These are phyloP conservation scores for Pseudopyrenochaeta lycopersici DNA, from an alignment of 2,329 filamentous ascomycete genomes.

Conservation along the genomic window DNA sequence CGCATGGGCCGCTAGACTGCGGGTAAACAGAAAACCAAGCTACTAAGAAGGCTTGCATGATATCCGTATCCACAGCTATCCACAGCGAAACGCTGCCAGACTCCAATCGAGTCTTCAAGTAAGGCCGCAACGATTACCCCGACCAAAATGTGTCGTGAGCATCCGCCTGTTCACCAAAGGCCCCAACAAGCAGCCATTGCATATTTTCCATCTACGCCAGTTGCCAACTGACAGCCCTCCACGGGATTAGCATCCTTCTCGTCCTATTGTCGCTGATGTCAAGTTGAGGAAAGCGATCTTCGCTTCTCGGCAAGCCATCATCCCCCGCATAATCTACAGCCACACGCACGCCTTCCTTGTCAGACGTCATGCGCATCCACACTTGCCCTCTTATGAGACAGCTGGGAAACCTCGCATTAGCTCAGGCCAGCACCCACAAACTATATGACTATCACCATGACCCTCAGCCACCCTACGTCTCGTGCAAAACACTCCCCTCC, in stretches of 20 bases:
- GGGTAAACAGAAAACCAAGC: too few relatives aligned
- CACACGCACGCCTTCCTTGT: constrained; percentile 11
- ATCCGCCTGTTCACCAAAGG: too few relatives aligned
- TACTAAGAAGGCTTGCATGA: constrained; percentile 3
- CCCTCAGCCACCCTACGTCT: constrained; percentile 29
- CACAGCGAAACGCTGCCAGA: background rate
- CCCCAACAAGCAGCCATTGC: too few relatives aligned
- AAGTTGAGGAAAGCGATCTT: constrained; percentile 14
- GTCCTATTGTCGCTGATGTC: background rate
- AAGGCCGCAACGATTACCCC: too few relatives aligned
- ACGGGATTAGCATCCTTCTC: background rate
- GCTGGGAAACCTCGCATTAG: constrained; percentile 16
- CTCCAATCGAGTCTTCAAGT: background rate
- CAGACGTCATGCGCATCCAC: constrained; percentile 24
- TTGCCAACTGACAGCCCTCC: background rate
- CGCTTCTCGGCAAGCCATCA: background rate
- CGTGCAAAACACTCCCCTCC: constrained; percentile 45
- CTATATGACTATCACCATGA: constrained; percentile 27
- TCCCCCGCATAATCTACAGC: constrained; percentile 14
- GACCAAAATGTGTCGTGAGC: too few relatives aligned
- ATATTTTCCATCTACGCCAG: too few relatives aligned
- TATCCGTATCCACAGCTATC: background rate
- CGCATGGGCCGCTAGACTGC: background rate
- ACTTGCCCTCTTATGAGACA: constrained; percentile 19
- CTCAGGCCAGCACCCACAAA: constrained; percentile 23